Evolutionary conservation across 176 grass and related monocot genomes (phyloP), one percentile per base, ranked within the genome.

Genomic region (Echinochloa phyllopogon): DNA sequence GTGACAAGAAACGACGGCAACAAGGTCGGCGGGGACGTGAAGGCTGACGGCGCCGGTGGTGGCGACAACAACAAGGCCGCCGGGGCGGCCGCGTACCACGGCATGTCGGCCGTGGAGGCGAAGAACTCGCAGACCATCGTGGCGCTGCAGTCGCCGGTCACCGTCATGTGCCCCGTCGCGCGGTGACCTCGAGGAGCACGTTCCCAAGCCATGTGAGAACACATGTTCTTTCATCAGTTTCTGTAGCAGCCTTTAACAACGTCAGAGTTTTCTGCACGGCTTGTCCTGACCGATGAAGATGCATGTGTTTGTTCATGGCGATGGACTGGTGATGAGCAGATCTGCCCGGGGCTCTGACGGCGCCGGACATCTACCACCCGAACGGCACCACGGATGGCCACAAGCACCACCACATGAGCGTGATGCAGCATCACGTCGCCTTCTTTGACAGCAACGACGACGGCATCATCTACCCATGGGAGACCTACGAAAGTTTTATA

Each of bases 151-250:
- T 86, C 95, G 76, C 95, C 95, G 59, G 76, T 92, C 65, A 98
- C 95, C 69, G 63, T 86, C 29, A 86, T 79, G 75, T 90, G 93
- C 82, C 87, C 91, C 44, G 85, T 98, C 50, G n/a, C 85, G 93
- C 62, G 87, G 82, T 55, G 93, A 98, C 84, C 85, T 98, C 41
- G 95, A 98, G 74, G 85, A 91, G 67, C 93, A 87, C 80, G 8
- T 98, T 27, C 91, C 93, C 12, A 98, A 92, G 83, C 95, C 95
- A 44, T 98, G 95, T 98, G 17, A 89, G 85, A 78, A 18, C 9
- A 4, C n/a, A n/a, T n/a, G n/a, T n/a, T n/a, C n/a, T n/a, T n/a
- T n/a, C n/a, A n/a, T n/a, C n/a, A n/a, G n/a, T n/a, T n/a, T n/a
- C n/a, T n/a, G n/a, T n/a, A n/a, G n/a, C n/a, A n/a, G n/a, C n/a